A percentile compares a stretch with the other conserved stretches of the same genome.
phyloP scores from a whole-genome alignment of 2,329 filamentous ascomycete genomes.

The Pseudogymnoascus sp. region DNA sequence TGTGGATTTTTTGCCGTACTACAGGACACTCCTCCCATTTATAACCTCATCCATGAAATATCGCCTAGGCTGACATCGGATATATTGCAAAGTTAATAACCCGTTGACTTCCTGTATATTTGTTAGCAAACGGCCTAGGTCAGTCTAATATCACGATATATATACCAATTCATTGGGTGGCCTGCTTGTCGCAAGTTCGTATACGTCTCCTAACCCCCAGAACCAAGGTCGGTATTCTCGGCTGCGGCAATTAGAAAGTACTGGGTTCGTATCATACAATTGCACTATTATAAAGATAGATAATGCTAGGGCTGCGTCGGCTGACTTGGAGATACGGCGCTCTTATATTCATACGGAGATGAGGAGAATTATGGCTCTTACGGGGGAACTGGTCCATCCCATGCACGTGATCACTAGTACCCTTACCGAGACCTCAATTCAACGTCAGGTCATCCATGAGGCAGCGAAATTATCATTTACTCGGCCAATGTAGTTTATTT shows the following conservation, averaged over 20 bases:
- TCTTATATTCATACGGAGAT: conserved; percentile 7
- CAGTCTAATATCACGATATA: conserved; percentile 5
- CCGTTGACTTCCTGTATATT: neutral
- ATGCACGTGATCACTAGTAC: conserved; percentile 4
- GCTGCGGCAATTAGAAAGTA: conserved; percentile 2
- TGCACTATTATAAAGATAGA: conserved; percentile 6
- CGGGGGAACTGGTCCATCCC: neutral
- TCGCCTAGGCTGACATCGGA: conserved; percentile 19
- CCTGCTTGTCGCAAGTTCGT: neutral
- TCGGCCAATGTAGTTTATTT: neutral
- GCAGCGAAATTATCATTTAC: neutral
- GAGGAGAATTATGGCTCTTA: conserved; percentile 7
- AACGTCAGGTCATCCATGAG: conserved; percentile 3
- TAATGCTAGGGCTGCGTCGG: conserved; percentile 6
- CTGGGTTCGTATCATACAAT: neutral
- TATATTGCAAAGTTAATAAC: conserved; percentile 11
- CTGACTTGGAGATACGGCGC: neutral
- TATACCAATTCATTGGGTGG: conserved; percentile 6
- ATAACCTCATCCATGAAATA: conserved; percentile 20
- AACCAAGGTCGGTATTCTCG: conserved; percentile 6
- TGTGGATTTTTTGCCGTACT: conserved; percentile 18
- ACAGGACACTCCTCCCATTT: conserved; percentile 23
- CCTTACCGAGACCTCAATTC: conserved; percentile 3
- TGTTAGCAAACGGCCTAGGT: conserved; percentile 7
- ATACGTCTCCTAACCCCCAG: neutral